Conservation (phyloP, 495 filamentous ascomycete species). For the Annulohypoxylon nitens region DNA sequence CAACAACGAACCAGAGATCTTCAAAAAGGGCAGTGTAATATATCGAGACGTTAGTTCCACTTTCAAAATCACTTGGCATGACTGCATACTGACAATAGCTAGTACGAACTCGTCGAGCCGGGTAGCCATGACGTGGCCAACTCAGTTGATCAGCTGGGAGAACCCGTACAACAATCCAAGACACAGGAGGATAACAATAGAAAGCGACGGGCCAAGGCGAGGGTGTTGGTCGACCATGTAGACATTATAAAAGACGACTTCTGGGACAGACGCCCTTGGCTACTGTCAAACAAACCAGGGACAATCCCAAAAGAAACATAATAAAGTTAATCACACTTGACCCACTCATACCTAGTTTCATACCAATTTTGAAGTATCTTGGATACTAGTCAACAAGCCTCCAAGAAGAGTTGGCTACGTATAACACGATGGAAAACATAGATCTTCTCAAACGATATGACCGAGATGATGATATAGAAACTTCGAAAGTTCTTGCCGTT, state of each 20-base stretch:
- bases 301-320: constrained; percentile 70
- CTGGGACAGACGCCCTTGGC: constrained; percentile 88
- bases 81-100: constrained; percentile 30
- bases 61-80: neutral
- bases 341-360: neutral
- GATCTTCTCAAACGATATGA: neutral
- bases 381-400: neutral
- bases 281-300: constrained; percentile 80
- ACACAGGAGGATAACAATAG: constrained; percentile 81
- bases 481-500: neutral
- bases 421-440: neutral
- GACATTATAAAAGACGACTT: constrained; percentile 97
- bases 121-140: constrained; percentile 53
- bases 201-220: constrained; percentile 80
- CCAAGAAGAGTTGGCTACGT: neutral
- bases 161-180: constrained; percentile 70
- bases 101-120: constrained; percentile 69
- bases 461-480: neutral
- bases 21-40: constrained; percentile 90
- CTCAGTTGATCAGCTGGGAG: constrained; percentile 55
- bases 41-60: constrained; percentile 78
- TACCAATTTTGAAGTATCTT: neutral
- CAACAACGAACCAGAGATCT: constrained; percentile 93
- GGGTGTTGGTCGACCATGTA: constrained; percentile 82
- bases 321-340: constrained; percentile 26